Evolutionary conservation across 192 early-diverging fungal genomes (phyloP), one percentile per base, ranked within the genome.

Genomic region (Coemansia sp.): DNA sequence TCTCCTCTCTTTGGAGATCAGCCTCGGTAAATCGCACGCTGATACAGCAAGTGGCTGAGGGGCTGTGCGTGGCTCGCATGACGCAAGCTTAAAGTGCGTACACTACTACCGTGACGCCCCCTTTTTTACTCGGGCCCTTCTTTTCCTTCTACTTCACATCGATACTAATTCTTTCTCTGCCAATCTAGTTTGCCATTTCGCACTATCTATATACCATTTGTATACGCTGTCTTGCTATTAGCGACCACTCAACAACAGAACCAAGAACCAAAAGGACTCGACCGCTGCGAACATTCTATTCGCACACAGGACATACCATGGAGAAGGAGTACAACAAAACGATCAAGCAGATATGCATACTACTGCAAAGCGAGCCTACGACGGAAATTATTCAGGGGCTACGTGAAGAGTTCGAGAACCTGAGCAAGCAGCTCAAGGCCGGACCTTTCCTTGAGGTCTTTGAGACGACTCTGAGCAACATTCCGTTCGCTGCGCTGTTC

Each of bases 371-470:
- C 55, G 79, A 81, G 50, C 79, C 79, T 1, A 76, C 79, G 45
- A 64, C 79, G n/a, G 74, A 69, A 6, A 70, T 76, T 32, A 81
- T 81, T 29, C 66, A 67, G 49, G 61, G 70, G 35, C 64, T 81
- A 27, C 74, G 74, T 41, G 74, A 72, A 22, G 59, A 70, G 64
- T 81, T 81, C 27, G 73, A 67, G 6, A 62, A 11, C 45, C 70
- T 81, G 58, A 67, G 74, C 67, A 75, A 70, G 43, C 79, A 81
- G 32, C 79, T 81, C 11, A 69, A 56, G 32, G 64, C 79, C 15
- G 79, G 74, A 10, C 74, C 74, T 13, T 81, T 81, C 15, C 64
- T 81, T 20, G 73, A 81, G 70, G 79, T 81, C 15, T 81, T 81
- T 69, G 79, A 81, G 60, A 68, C 72, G 10, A 78, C 75, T 11